Conservation (phyloP, 1,139 yeast species). For the Yamadazyma sp. region DNA sequence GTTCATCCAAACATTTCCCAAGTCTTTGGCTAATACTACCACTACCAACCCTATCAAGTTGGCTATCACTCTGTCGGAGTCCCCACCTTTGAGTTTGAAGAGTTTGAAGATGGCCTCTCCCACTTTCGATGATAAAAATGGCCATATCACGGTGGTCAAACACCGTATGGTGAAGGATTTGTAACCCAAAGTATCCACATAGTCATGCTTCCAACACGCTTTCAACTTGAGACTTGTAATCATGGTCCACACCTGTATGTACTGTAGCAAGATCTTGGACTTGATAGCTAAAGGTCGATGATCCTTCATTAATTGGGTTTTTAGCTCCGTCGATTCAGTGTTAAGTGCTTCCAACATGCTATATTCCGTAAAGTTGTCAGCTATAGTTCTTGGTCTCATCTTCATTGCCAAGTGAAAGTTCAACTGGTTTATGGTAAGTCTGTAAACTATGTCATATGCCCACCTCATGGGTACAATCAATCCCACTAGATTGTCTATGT, state of each 20-base stretch:
- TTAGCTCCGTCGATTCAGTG: constrained; percentile 14
- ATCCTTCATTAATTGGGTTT: constrained; percentile 5
- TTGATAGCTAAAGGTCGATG: constrained; percentile 4
- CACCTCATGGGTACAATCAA: constrained; percentile 37
- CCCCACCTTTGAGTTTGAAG: constrained; percentile 2
- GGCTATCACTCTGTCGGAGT: background rate
- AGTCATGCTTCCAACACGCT: constrained; percentile 39
- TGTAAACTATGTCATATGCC: constrained; percentile 38
- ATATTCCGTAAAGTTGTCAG: constrained; percentile 28
- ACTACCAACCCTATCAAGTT: constrained; percentile 35
- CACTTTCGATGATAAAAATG: constrained; percentile 36
- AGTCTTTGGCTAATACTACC: constrained; percentile 37
- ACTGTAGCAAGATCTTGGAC: constrained; percentile 6
- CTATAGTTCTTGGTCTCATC: constrained; percentile 36
- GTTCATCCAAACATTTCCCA: constrained; percentile 30
- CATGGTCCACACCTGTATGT: constrained; percentile 14
- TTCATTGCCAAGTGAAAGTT: constrained; percentile 39
- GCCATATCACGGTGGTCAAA: constrained; percentile 42
- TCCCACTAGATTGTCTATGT: constrained; percentile 34
- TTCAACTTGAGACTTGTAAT: constrained; percentile 23
- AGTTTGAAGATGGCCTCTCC: constrained; percentile 26
- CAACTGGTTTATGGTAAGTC: constrained; percentile 43
- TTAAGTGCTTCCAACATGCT: constrained; percentile 25
- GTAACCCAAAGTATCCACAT: constrained; percentile 25
- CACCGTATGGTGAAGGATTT: constrained; percentile 28